Base-by-base conservation (phyloP, 2,329 filamentous ascomycete genomes). In the Leptographium lundbergii region DNA sequence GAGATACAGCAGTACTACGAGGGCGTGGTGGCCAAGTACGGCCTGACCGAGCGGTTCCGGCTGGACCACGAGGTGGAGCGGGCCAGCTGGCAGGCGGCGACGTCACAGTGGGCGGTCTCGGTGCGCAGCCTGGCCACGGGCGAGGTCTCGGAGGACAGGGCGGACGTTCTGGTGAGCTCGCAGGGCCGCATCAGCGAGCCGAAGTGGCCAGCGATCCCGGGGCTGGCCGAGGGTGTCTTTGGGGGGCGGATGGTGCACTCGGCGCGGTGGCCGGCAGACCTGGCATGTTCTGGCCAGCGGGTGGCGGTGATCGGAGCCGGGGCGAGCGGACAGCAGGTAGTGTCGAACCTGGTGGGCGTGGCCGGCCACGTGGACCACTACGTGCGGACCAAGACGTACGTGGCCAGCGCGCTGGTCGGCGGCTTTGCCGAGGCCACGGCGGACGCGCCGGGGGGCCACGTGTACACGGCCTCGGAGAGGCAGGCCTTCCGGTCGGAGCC, bases 111-210 rank as follows among this genome's bases (percentile, higher is more conserved):
- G 64, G 56, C 36, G 4, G 56, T 67, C 61, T 72, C 73, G 61
- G 68, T 73, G 27, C 69, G 71, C 51, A 71, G 77, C 62, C 67
- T 70, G 24, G 66, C 69, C 1, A 75, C 75, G 1, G 74, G 74
- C 45, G 69, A 72, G 58, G 65, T 69, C 14, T 70, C 67, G 22
- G 68, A 74, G 29, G 69, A 72, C 25, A 60, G 57, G 39, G 64
- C 61, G 47, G 61, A 64, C 32, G 62, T 64, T 17, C 45, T 65
- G 5, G 58, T 64, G 11, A 60, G 51, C 27, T 24, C 62, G 14
- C 58, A 57, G 36, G 62, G 62, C 14, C 59, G 60, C 59, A 57
- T 62, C 58, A 62, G 47, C 56, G 53, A 58, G 27, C 57, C 59
- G 14, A 53, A 57, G 32, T 24, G 25, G 7, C 62, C 62, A 3